A percentile compares a stretch with the other conserved stretches of the same genome.
Evolutionary conservation across 2,329 filamentous ascomycete genomes (phyloP).

Genomic region (Trichocomaceae sp.): DNA sequence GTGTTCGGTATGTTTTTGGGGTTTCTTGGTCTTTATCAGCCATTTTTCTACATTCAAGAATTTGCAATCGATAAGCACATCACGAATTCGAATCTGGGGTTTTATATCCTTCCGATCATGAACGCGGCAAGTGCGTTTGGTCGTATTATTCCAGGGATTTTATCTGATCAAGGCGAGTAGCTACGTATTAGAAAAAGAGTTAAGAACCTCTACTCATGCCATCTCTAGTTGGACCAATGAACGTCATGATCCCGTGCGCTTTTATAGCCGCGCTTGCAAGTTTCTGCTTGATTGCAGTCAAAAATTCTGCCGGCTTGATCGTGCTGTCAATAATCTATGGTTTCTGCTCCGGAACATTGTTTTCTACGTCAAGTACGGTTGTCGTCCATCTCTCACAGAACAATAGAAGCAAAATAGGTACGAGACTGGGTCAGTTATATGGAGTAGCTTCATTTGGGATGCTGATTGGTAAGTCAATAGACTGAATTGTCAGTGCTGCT

Average conservation of each 20-base stretch:
- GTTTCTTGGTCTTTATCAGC: slow-evolving; percentile 24
- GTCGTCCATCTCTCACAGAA: background rate
- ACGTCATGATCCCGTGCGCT: slow-evolving; percentile 4
- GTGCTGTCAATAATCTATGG: background rate
- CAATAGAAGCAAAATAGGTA: slow-evolving; percentile 4
- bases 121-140: slow-evolving; percentile 30
- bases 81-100: slow-evolving; percentile 17
- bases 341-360: background rate
- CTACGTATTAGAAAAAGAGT: too few relatives aligned
- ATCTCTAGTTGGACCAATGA: slow-evolving; percentile 2
- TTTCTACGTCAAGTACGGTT: background rate
- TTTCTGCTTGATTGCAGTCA: slow-evolving; percentile 3
- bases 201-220: background rate
- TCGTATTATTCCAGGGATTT: slow-evolving; percentile 28
- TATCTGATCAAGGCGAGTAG: slow-evolving; percentile 23
- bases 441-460: slow-evolving; percentile 6
- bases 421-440: slow-evolving; percentile 8
- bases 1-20: slow-evolving; percentile 20
- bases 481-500: background rate
- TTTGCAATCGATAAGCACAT: slow-evolving; percentile 22
- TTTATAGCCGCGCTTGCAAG: background rate
- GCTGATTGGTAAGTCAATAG: slow-evolving; percentile 6
- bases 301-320: background rate
- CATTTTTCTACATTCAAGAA: slow-evolving; percentile 27
- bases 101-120: slow-evolving; percentile 27